Base-by-base conservation (phyloP, 2,329 filamentous ascomycete genomes). In the Colletotrichum shisoi region DNA sequence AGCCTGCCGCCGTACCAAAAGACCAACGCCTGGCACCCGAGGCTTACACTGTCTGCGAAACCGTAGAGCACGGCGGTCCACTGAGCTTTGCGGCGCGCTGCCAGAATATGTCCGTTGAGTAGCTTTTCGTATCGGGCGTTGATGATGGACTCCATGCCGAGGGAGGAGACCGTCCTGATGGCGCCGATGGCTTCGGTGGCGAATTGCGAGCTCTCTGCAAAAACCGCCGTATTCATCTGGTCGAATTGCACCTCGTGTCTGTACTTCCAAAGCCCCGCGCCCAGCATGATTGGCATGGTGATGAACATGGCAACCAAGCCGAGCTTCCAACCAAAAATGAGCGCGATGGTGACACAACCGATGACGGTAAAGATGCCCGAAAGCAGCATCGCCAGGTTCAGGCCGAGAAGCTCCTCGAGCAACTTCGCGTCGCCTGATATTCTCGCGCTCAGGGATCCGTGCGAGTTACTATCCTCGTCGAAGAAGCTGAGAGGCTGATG, bases 161-260 rank as follows among this genome's bases (percentile, higher is more conserved):
- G 76, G 0, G 85, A 81, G 0, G 85, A 79, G 1, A 90, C 87
- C 0, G 88, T 90, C n/a, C 87, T 79, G 66, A 89, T 86, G 0
- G 87, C 87, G 1, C 84, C 81, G 4, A 90, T 85, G 2, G 87
- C 84, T 71, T 90, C 88, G 0, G 85, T 82, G 1, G 86, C 87
- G 66, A 89, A 89, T 65, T 88, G 82, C 0, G 87, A 87, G 69
- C 85, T 89, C 45, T 85, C 82, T 9, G 81, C 80, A 71, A 89
- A 89, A 0, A 88, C 83, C 2, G 79, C 79, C 1, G 84, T 80
- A 51, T 87, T 89, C 77, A 87, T 81, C 49, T 81, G 76, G 51
- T 88, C 85, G 44, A 89, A 87, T 57, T 85, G 79, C 12, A 82
- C 73, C 71, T 86, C 84, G 1, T 84, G 78, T 15, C 80, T 76